A percentile compares a stretch with the other conserved stretches of the same genome.
phyloP scores from a whole-genome alignment of 2,329 filamentous ascomycete species.

The Lasiodiplodia sp. region DNA sequence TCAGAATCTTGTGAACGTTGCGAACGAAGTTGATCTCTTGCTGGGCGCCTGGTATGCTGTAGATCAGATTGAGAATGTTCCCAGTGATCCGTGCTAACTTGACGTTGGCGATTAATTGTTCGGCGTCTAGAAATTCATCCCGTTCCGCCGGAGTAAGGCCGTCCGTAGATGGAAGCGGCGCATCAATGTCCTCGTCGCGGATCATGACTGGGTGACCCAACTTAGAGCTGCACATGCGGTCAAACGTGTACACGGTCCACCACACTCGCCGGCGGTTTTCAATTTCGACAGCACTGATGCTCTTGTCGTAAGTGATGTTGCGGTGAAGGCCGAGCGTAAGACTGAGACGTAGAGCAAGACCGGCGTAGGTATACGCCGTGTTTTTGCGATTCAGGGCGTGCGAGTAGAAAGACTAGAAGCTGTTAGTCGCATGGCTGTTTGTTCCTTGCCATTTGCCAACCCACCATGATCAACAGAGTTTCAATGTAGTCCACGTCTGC shows the following conservation, averaged over 20 bases:
- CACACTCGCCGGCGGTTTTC: slow-evolving; percentile 36
- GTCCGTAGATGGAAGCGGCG: slow-evolving; percentile 47
- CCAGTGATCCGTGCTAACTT: slow-evolving; percentile 48
- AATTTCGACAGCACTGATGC: slow-evolving; percentile 28
- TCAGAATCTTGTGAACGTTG: slow-evolving; percentile 50
- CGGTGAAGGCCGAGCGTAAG: slow-evolving; percentile 33
- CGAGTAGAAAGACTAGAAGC: slow-evolving; percentile 35
- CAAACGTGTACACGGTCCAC: slow-evolving; percentile 50
- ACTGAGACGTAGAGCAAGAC: slow-evolving; percentile 32
- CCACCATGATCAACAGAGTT: slow-evolving; percentile 35
- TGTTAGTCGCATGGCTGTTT: slow-evolving; percentile 2
- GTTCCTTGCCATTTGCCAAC: not conserved
- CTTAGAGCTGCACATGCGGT: slow-evolving; percentile 59
- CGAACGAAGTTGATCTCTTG: slow-evolving; percentile 39
- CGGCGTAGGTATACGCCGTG: slow-evolving; percentile 35
- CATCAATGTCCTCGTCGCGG: slow-evolving; percentile 56
- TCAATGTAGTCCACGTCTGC: slow-evolving; percentile 35
- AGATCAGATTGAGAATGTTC: slow-evolving; percentile 43
- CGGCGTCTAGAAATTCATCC: slow-evolving; percentile 48
- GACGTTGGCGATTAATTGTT: slow-evolving; percentile 48
- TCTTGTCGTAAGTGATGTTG: slow-evolving; percentile 31
- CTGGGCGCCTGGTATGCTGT: slow-evolving; percentile 34
- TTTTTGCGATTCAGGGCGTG: slow-evolving; percentile 35
- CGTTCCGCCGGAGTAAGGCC: slow-evolving; percentile 41
- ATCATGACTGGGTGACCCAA: slow-evolving; percentile 59